Evolutionary conservation across 352 stramenopile genomes (phyloP), one percentile per base, ranked within the genome.

Genomic region (Lagenidium giganteum): DNA sequence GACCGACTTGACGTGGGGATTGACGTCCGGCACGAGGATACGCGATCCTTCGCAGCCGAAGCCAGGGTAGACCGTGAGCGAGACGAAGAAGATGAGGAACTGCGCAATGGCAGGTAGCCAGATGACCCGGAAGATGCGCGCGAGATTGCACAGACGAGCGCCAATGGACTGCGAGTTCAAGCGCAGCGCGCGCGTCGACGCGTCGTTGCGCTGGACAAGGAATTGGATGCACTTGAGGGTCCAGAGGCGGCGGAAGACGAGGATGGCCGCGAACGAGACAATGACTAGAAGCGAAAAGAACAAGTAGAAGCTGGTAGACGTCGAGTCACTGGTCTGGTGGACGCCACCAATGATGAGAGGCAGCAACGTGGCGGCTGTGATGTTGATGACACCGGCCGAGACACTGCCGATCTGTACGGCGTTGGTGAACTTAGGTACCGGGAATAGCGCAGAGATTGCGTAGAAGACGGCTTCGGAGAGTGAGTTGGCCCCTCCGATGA

Each of bases 61-160:
- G 20, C 49, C 49, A 20, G 41, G 49, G 41, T 46, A 51, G 11
- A 57, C 35, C 13, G 49, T 29, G 11, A 57, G 32, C 12, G 47
- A 48, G 22, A 54, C 47, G 48, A 80, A 78, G 56, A 78, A 74
- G 8, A 70, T 34, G 14, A 79, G 46, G 51, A 74, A 76, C 51
- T 78, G 64, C 7, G 65, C 47, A 6, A 73, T 8, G 0, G 52
- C 59, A 0, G 64, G 67, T 25, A 76, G 16, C 52, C 55, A 65
- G 17, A 78, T 71, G 43, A 78, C 57, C 24, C 37, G 27, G 32
- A 65, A 58, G 20, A 81, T 72, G 31, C 67, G 67, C 21, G 49
- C 42, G 39, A 70, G 42, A 37, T 78, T 78, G 32, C 36, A 26
- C 5, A 78, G 39, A 2, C 44, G 62, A 12, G 47, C 56, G 14